Conservation (phyloP, 176 grass and related monocot genomes). For the Rhynchospora breviuscula region DNA sequence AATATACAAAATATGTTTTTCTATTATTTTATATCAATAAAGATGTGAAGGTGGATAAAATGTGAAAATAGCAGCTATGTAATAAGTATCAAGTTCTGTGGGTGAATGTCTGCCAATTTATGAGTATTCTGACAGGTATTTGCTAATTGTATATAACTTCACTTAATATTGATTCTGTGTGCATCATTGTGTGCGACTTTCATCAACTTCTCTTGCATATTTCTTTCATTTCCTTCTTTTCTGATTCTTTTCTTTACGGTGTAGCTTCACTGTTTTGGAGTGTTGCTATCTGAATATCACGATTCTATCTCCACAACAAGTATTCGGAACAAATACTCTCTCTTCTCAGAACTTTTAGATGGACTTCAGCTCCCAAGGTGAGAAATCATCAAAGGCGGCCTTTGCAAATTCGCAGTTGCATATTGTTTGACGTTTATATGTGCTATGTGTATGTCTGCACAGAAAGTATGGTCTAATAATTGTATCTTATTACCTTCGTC, state of each 20-base stretch:
- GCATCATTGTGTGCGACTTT: not conserved
- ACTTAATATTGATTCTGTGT: constrained; percentile 12
- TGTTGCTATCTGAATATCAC: constrained; percentile 54
- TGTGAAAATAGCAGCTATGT: not conserved
- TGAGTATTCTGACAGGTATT: constrained; percentile 7
- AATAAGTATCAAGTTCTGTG: constrained; percentile 14
- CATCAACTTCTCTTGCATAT: not conserved
- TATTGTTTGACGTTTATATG: not conserved
- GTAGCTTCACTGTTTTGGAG: constrained; percentile 78
- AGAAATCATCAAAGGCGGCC: constrained; percentile 13
- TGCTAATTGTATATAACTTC: constrained; percentile 19
- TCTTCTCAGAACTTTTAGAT: constrained; percentile 72
- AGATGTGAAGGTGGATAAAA: not conserved
- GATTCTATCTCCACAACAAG: constrained; percentile 43
- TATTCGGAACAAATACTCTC: constrained; percentile 52
- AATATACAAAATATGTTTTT: not conserved
- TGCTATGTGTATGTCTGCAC: not conserved
- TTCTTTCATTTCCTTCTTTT: constrained; percentile 29
- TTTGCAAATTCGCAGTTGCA: constrained; percentile 6
- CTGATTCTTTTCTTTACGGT: constrained; percentile 30
- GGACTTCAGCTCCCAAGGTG: constrained; percentile 81
- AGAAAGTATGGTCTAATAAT: not conserved
- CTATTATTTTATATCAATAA: not conserved
- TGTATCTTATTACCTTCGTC: not conserved
- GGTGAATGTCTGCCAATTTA: not conserved